A percentile compares a stretch with the other conserved stretches of the same genome.
These are phyloP conservation scores for Globisporangium middletonii DNA, from an alignment of 352 stramenopile genomes.

Conservation along the genomic window DNA sequence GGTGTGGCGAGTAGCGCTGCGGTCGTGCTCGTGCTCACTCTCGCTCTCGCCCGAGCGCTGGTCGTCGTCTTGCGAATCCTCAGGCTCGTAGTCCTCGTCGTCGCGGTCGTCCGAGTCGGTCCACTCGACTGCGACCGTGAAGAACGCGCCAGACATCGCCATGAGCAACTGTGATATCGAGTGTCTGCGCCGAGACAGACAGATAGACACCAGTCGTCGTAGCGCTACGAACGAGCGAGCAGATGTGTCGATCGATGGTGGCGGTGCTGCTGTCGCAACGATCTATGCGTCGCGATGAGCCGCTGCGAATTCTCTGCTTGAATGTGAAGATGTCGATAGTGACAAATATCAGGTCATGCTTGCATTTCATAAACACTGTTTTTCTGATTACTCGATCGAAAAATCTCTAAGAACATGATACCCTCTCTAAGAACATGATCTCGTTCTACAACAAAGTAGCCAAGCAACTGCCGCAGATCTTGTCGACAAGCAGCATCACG, in stretches of 20 bases:
- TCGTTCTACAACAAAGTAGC: too few species aligned
- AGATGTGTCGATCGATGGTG: too few species aligned
- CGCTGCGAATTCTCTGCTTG: too few species aligned
- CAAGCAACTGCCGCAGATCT: neutral
- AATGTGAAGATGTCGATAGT: neutral
- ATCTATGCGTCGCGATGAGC: too few species aligned
- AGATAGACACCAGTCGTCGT: too few species aligned
- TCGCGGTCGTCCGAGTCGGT: constrained; percentile 11
- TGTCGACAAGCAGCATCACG: neutral
- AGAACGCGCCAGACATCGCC: constrained; percentile 9
- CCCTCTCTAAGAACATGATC: neutral
- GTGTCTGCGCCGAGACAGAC: too few species aligned
- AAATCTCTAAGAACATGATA: neutral
- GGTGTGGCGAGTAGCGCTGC: neutral
- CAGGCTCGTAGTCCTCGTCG: constrained; percentile 14
- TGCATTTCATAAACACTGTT: neutral
- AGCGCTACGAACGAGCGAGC: too few species aligned
- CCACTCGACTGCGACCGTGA: constrained; percentile 11
- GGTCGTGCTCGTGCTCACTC: neutral
- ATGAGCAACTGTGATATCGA: neutral
- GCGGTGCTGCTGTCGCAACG: too few species aligned
- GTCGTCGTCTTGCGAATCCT: constrained; percentile 9
- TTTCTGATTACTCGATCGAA: neutral
- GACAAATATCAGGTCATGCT: neutral
- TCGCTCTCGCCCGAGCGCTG: constrained; percentile 5